Evolutionary conservation across 345 rosid genomes (phyloP).

Genomic region (Eucalyptus cloeziana): DNA sequence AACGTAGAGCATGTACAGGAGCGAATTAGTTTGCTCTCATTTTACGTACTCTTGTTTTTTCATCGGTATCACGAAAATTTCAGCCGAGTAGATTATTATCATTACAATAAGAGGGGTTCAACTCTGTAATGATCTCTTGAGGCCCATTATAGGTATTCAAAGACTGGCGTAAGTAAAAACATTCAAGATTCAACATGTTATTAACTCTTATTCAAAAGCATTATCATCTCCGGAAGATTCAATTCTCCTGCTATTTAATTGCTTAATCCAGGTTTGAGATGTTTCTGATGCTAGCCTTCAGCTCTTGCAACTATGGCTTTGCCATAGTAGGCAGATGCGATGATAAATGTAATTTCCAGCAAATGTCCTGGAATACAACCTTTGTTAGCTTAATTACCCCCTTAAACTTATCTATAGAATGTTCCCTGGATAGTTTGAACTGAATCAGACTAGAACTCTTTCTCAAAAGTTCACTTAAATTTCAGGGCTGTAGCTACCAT

Average conservation of each 20-base stretch:
- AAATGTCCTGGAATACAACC: no score
- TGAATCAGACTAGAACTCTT: no score
- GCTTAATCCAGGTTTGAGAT: neutral
- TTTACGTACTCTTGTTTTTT: neutral
- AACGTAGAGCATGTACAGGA: neutral
- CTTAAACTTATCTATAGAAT: no score
- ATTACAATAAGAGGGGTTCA: neutral
- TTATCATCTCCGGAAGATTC: neutral
- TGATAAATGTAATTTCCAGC: no score
- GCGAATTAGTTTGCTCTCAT: neutral
- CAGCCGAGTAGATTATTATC: neutral
- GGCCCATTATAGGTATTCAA: neutral
- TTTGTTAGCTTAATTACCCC: no score
- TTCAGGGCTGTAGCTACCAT: no score
- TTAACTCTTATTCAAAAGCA: neutral
- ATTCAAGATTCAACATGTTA: neutral
- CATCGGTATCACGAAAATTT: neutral
- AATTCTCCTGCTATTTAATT: neutral
- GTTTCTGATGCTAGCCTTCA: neutral
- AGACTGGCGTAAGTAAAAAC: neutral
- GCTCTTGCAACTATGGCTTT: neutral
- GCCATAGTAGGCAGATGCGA: neutral
- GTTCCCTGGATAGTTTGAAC: no score
- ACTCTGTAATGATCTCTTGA: neutral
- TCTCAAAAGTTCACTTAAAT: no score